Base-by-base conservation (phyloP, 768 basidiomycete species). In the Kwoniella bestiolae region DNA sequence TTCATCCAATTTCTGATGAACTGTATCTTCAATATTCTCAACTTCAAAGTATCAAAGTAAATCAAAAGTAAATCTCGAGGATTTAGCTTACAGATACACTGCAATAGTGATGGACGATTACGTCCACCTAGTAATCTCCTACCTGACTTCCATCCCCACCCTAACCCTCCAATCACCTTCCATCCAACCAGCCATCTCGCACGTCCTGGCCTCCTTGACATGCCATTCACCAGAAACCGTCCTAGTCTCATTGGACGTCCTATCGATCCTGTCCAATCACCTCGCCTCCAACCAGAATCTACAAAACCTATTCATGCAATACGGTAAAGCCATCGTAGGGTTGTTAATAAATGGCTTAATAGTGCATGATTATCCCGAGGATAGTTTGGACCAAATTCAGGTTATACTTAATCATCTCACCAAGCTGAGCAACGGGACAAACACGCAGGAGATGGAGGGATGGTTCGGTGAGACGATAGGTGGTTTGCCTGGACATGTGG, bases 21-120 rank as follows among this genome's bases (percentile, higher is more conserved):
- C n/a, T n/a, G n/a, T n/a, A n/a, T n/a, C n/a, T n/a, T n/a, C n/a
- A n/a, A n/a, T n/a, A n/a, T n/a, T n/a, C n/a, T n/a, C n/a, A n/a
- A n/a, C n/a, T n/a, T n/a, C n/a, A n/a, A n/a, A n/a, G n/a, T n/a
- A n/a, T n/a, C n/a, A n/a, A n/a, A n/a, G n/a, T n/a, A n/a, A n/a
- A n/a, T n/a, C n/a, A n/a, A n/a, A n/a, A n/a, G n/a, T n/a, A n/a
- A n/a, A n/a, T n/a, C n/a, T n/a, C n/a, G n/a, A n/a, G n/a, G n/a
- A 29, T 41, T 16, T 41, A 41, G 14, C 38, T 28, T 52, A 16
- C 29, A 9, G 3, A 11, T 4, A 32, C 3, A 25, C n/a, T n/a
- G n/a, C n/a, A n/a, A 8, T 53, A 98, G 96, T 97, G 28, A 83
- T 99, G 74, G 95, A 98, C 79, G 96, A 99, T 77, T 98, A 94